Evolutionary conservation across 148 eudicot species (phyloP).

Genomic region (Cornus florida): DNA sequence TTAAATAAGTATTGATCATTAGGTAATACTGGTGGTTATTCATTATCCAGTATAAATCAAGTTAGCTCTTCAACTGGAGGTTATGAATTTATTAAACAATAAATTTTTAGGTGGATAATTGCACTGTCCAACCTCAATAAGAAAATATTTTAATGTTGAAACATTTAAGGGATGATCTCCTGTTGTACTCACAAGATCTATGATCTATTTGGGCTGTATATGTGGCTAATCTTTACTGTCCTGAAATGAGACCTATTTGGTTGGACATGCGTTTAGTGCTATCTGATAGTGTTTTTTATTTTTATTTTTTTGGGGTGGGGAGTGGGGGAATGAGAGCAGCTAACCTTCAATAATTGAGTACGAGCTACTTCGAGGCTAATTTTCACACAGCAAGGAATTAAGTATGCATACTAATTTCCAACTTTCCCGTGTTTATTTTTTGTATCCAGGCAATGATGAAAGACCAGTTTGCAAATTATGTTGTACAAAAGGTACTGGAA

Average conservation of each 20-base stretch:
- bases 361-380: not conserved
- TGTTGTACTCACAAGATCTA: too few species aligned
- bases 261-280: not conserved
- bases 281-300: not conserved
- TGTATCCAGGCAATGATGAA: slow-evolving; percentile 59
- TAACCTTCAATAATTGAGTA: not conserved
- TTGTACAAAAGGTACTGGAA: slow-evolving; percentile 46
- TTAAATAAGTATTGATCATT: too few species aligned
- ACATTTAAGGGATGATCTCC: not conserved
- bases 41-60: too few species aligned
- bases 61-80: too few species aligned
- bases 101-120: too few species aligned
- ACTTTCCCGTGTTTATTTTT: not conserved
- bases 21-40: too few species aligned
- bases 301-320: not conserved
- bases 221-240: not conserved
- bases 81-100: too few species aligned
- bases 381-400: not conserved
- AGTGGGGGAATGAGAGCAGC: not conserved
- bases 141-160: not conserved
- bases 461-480: slow-evolving; percentile 55
- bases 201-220: too few species aligned
- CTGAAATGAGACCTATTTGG: not conserved
- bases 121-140: too few species aligned
- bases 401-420: not conserved